These are phyloP conservation scores for Chytridium lagenaria DNA, from an alignment of 371 early-diverging fungal species.

Conservation along the genomic window DNA sequence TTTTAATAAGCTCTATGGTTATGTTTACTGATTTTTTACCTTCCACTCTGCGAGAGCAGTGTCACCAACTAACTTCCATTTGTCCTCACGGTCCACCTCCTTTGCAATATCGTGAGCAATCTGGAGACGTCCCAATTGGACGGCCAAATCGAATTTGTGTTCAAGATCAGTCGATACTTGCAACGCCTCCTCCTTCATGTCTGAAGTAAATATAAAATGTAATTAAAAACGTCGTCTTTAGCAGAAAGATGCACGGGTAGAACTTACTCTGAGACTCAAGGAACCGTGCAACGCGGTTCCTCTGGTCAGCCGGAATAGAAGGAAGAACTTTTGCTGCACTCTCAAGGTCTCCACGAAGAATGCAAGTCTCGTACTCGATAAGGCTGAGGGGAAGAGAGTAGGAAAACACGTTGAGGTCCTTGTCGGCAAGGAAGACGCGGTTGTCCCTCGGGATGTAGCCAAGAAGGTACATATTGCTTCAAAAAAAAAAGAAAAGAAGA, in stretches of 20 bases:
- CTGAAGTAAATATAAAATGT: conserved; percentile 33
- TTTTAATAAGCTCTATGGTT: no score
- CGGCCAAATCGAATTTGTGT: conserved; percentile 93
- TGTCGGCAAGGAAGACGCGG: conserved; percentile 92
- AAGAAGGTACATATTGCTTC: conserved; percentile 82
- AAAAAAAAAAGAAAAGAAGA: conserved; percentile 12
- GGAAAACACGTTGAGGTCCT: conserved; percentile 86
- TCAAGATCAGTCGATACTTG: conserved; percentile 92
- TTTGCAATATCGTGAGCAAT: conserved; percentile 88
- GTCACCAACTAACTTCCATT: conserved; percentile 93
- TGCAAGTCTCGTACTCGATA: conserved; percentile 95
- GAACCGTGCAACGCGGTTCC: conserved; percentile 91
- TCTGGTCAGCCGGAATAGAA: conserved; percentile 82
- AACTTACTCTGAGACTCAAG: conserved; percentile 79
- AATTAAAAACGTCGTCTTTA: not conserved
- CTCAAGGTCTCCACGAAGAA: conserved; percentile 89
- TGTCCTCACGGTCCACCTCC: conserved; percentile 77
- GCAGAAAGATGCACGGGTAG: not conserved
- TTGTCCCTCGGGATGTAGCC: conserved; percentile 95
- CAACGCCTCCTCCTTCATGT: conserved; percentile 88
- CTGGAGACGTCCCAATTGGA: conserved; percentile 83
- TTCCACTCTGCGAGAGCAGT: conserved; percentile 88
- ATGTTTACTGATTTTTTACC: conserved; percentile 54
- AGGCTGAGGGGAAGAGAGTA: conserved; percentile 91
- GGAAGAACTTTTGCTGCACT: conserved; percentile 81